Base-by-base conservation (phyloP, 345 rosid genomes). In the Arabidopsis arenosa region DNA sequence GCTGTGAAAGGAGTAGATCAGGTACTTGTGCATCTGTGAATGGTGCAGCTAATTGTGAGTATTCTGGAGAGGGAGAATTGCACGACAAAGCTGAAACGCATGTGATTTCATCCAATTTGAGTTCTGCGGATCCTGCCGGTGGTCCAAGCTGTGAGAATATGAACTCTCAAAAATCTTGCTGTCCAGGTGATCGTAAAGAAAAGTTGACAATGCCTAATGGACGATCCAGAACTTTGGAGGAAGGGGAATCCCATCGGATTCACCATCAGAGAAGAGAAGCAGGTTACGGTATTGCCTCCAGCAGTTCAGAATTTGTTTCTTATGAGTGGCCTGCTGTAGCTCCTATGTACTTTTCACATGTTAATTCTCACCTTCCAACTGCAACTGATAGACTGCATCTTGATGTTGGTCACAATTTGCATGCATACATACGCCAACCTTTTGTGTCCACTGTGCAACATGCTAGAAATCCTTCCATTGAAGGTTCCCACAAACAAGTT, bases 311-410 rank as follows among this genome's bases (percentile, higher is more conserved):
- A 49, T 87, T 72, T 77, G 75, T 81, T 80, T 92, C 97, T 57
- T 89, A 87, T 55, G 98, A 92, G 85, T 89, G 98, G 95, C 97
- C 96, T 76, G 87, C 84, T 73, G 80, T 84, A 61, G 84, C 89
- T 75, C 89, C 90, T 36, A 69, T 88, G 80, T 86, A 91, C 83
- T 90, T 90, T 83, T 82, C 95, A 49, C 81, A 91, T 52, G 76
- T 87, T 63, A 88, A 82, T 82, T 77, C 98, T 54, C 91, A 89
- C 80, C 83, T 86, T 37, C 96, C 93, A 63, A 85, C 96, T 63
- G 95, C 98, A 57, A 84, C 97, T 17, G 97, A 94, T 75, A 89
- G 98, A 75, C 83, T 94, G 75, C 98, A 94, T 84, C 86, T 94
- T 70, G 98, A 94, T 82, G 96, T 89, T 80, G 95, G 97, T 74